A percentile compares a stretch with the other conserved stretches of the same genome.
These are phyloP conservation scores for Colletotrichum trifolii DNA, from an alignment of 2,329 filamentous ascomycete genomes.

Conservation along the genomic window DNA sequence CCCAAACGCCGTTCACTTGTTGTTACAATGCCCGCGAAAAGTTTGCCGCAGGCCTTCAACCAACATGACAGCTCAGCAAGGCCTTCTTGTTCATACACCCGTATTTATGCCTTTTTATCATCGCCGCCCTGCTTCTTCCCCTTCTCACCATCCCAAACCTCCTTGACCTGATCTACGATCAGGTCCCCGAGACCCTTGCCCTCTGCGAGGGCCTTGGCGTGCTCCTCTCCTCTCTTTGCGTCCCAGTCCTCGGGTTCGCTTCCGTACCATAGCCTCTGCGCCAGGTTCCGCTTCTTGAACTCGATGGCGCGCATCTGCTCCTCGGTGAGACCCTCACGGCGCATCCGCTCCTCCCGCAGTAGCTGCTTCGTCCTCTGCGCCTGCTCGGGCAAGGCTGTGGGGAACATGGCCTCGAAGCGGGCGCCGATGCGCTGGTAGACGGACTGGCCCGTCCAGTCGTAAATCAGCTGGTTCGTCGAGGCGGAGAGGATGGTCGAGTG, in stretches of 20 bases:
- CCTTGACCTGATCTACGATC: slow-evolving; percentile 67
- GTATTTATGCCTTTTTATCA: slow-evolving; percentile 34
- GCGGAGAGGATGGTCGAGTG: slow-evolving; percentile 63
- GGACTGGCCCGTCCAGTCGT: slow-evolving; percentile 67
- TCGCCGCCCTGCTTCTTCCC: slow-evolving; percentile 37
- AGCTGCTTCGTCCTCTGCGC: slow-evolving; percentile 58
- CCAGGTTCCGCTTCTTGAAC: slow-evolving; percentile 41
- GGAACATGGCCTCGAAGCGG: slow-evolving; percentile 58
- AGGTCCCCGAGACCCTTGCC: slow-evolving; percentile 67
- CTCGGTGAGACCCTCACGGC: slow-evolving; percentile 37
- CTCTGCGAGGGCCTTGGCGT: slow-evolving; percentile 64
- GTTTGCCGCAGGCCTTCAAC: neutral
- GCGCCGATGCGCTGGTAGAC: slow-evolving; percentile 59
- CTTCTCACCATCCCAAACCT: slow-evolving; percentile 56
- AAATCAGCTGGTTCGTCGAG: slow-evolving; percentile 65
- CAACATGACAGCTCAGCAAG: slow-evolving; percentile 11
- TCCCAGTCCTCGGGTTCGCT: slow-evolving; percentile 66
- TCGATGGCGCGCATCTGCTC: slow-evolving; percentile 42
- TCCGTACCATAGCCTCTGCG: slow-evolving; percentile 69
- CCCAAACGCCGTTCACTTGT: no score
- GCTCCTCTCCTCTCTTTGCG: slow-evolving; percentile 61
- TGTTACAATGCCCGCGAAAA: no score
- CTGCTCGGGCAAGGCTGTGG: slow-evolving; percentile 67
- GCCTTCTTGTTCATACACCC: neutral
- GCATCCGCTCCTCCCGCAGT: slow-evolving; percentile 51